phyloP scores from a whole-genome alignment of 257 asterid species.

The Forsythia suspensa region DNA sequence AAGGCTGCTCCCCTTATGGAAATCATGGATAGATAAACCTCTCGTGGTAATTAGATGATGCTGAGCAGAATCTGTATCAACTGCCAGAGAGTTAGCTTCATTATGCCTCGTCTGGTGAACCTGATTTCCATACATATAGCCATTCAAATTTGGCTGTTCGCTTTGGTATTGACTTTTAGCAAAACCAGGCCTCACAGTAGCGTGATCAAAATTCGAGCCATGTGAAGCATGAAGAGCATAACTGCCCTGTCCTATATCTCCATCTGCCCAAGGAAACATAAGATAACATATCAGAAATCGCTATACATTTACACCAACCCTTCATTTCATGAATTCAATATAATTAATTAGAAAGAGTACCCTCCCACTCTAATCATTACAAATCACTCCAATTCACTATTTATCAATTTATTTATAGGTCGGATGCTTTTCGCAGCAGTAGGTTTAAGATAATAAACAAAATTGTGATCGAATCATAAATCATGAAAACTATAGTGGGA shows the following conservation, averaged over 20 bases:
- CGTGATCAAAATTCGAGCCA: conserved; percentile 59
- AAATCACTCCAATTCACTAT: no score
- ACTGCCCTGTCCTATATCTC: conserved; percentile 62
- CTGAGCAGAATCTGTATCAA: conserved; percentile 60
- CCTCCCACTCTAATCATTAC: no score
- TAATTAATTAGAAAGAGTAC: no score
- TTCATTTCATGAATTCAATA: no score
- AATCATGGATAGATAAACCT: conserved; percentile 55
- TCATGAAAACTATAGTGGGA: no score
- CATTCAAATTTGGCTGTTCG: conserved; percentile 66
- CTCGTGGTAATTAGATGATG: conserved; percentile 41
- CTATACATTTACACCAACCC: no score
- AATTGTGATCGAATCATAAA: no score
- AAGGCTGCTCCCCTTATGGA: conserved; percentile 54
- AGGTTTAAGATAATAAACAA: no score
- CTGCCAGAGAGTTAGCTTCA: conserved; percentile 60
- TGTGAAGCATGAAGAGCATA: conserved; percentile 49
- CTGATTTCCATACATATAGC: conserved; percentile 59
- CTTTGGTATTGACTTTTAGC: conserved; percentile 46
- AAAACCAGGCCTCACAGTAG: conserved; percentile 57
- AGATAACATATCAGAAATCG: conserved; percentile 5
- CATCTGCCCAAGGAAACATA: conserved; percentile 43
- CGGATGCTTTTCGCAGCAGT: no score
- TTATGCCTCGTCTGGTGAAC: conserved; percentile 59
- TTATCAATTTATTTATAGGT: no score